Evolutionary conservation across 805 yeast genomes (phyloP).

Genomic region (Metschnikowia rubicola): DNA sequence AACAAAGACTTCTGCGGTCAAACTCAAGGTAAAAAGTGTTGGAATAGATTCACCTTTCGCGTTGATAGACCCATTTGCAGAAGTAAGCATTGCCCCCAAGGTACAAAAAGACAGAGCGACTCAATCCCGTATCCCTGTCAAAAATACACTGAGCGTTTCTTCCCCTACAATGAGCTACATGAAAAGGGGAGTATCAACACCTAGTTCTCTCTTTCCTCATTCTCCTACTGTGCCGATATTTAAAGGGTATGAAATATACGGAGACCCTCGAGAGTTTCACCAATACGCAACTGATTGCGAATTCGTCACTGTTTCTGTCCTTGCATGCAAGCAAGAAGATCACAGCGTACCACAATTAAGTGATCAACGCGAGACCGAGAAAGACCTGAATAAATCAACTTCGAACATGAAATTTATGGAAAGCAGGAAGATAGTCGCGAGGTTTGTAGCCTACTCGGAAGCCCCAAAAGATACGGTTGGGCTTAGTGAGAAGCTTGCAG

Average conservation of each 20-base stretch:
- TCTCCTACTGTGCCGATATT: conserved; percentile 9
- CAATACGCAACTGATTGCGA: conserved; percentile 34
- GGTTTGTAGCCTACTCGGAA: conserved; percentile 36
- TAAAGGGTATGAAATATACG: conserved; percentile 42
- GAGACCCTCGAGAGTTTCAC: conserved; percentile 37
- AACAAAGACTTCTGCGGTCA: conserved; percentile 55
- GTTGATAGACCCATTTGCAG: conserved; percentile 58
- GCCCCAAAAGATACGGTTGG: conserved; percentile 44
- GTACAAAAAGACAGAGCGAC: conserved; percentile 22
- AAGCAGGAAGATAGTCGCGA: conserved; percentile 48
- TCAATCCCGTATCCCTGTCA: no score
- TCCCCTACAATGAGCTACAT: conserved; percentile 16
- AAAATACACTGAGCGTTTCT: no score
- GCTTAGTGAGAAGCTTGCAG: conserved; percentile 50
- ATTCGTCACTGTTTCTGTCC: conserved; percentile 48
- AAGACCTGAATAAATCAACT: conserved; percentile 10
- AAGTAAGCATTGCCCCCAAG: conserved; percentile 74
- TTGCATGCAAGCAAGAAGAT: conserved; percentile 27
- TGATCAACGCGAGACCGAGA: not conserved
- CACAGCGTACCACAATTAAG: conserved; percentile 2
- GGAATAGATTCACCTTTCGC: conserved; percentile 44
- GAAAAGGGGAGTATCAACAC: conserved; percentile 54
- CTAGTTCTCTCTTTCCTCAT: conserved; percentile 40
- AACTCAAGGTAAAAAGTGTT: conserved; percentile 46
- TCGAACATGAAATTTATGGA: conserved; percentile 23